Percentiles rank a stretch among this genome's conserved stretches.
These are phyloP conservation scores for Curvularia sp. DNA, from an alignment of 2,329 filamentous ascomycete genomes.

Conservation along the genomic window DNA sequence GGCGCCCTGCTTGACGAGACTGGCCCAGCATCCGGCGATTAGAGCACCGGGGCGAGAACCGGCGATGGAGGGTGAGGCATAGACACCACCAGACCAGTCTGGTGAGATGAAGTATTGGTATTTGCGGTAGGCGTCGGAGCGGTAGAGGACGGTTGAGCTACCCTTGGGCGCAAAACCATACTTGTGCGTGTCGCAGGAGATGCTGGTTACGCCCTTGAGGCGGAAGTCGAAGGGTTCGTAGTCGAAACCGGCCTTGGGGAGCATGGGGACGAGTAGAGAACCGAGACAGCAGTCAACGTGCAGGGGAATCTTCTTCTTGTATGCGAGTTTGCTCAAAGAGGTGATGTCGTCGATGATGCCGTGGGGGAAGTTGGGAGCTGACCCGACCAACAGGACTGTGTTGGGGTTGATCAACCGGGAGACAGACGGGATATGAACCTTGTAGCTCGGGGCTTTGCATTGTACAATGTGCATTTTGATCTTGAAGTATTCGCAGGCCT, in stretches of 20 bases:
- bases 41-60: conserved; percentile 91
- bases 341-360: conserved; percentile 97
- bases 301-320: conserved; percentile 80
- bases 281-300: conserved; percentile 98
- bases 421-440: conserved; percentile 80
- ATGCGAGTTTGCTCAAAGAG: conserved; percentile 80
- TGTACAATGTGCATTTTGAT: conserved; percentile 91
- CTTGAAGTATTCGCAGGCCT: conserved; percentile 93
- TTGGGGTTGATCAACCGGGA: conserved; percentile 90
- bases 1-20: conserved; percentile 86
- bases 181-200: conserved; percentile 97
- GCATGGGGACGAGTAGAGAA: conserved; percentile 91
- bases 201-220: conserved; percentile 90
- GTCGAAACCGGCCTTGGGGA: conserved; percentile 92
- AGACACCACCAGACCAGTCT: conserved; percentile 95
- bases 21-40: conserved; percentile 95
- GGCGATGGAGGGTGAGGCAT: conserved; percentile 89
- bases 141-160: conserved; percentile 92
- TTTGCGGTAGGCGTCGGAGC: conserved; percentile 74
- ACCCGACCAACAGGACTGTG: conserved; percentile 90
- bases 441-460: conserved; percentile 84
- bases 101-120: conserved; percentile 98
- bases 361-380: conserved; percentile 96
- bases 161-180: conserved; percentile 99
- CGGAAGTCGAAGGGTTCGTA: conserved; percentile 90